Evolutionary conservation across 805 yeast species (phyloP).

Genomic region (Candida nitratophila): DNA sequence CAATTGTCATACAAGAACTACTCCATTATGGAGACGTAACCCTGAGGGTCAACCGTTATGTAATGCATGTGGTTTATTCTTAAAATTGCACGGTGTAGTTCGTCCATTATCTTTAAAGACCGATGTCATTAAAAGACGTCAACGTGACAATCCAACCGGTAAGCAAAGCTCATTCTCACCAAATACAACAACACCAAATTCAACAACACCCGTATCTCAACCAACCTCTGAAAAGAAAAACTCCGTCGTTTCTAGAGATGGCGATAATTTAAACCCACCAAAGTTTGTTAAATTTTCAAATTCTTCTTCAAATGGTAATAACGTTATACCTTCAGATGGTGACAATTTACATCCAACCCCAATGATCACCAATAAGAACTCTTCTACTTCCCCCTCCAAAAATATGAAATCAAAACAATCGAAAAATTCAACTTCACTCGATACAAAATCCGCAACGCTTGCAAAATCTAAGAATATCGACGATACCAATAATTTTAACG

Average conservation of each 20-base stretch:
- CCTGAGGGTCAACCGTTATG: constrained; percentile 90
- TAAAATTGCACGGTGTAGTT: constrained; percentile 91
- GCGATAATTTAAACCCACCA: constrained; percentile 28
- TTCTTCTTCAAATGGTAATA: constrained; percentile 6
- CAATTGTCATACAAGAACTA: constrained; percentile 85
- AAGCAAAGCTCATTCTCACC: constrained; percentile 15
- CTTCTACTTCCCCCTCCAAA: not conserved
- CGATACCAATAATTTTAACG: constrained; percentile 1
- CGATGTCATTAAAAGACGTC: constrained; percentile 88
- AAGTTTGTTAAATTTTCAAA: constrained; percentile 19
- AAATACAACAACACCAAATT: not conserved
- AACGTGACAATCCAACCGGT: constrained; percentile 40
- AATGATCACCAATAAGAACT: constrained; percentile 15
- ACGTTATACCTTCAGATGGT: constrained; percentile 30
- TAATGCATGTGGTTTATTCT: constrained; percentile 92
- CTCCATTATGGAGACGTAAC: constrained; percentile 93
- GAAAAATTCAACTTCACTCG: not conserved
- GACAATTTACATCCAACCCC: constrained; percentile 45
- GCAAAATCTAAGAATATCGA: constrained; percentile 3
- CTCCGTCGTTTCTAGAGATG: not conserved
- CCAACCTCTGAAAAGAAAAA: not conserved
- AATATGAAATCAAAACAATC: constrained; percentile 1
- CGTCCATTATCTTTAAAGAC: constrained; percentile 87
- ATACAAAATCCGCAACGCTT: not conserved
- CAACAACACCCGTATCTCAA: constrained; percentile 2